phyloP scores from a whole-genome alignment of 2,329 filamentous ascomycete species.

The Tolypocladium cylindrosporum region DNA sequence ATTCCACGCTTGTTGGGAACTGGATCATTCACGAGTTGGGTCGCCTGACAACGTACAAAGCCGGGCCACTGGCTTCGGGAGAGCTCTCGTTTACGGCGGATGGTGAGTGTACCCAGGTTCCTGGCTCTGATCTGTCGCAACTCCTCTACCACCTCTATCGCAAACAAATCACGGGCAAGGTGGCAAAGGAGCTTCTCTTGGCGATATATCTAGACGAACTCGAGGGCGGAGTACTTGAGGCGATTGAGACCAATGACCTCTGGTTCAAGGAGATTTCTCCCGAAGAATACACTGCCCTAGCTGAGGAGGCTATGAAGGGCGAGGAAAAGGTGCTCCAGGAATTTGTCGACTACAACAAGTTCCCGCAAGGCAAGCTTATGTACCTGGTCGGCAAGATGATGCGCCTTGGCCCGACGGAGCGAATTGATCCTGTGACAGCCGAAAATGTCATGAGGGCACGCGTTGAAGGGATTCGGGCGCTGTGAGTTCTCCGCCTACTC shows the following conservation, averaged over 20 bases:
- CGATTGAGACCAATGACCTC: constrained; percentile 35
- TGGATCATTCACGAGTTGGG: constrained; percentile 71
- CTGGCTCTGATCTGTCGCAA: constrained; percentile 36
- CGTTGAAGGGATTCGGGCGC: constrained; percentile 11
- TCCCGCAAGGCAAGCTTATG: constrained; percentile 50
- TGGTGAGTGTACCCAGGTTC: constrained; percentile 37
- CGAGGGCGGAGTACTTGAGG: constrained; percentile 28
- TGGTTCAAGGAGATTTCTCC: constrained; percentile 44
- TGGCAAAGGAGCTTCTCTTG: constrained; percentile 49
- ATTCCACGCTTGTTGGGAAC: constrained; percentile 43
- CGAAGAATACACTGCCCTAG: constrained; percentile 38
- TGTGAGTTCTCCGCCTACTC: neutral
- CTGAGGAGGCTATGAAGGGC: constrained; percentile 29
- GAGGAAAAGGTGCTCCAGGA: constrained; percentile 36
- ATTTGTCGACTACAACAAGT: constrained; percentile 33
- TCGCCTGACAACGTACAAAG: constrained; percentile 56
- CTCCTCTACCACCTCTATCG: constrained; percentile 38
- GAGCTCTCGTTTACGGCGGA: constrained; percentile 27
- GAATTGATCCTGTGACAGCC: constrained; percentile 42
- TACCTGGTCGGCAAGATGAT: constrained; percentile 52
- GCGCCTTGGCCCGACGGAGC: constrained; percentile 39
- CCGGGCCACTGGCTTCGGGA: constrained; percentile 54
- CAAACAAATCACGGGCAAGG: constrained; percentile 42
- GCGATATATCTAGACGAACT: constrained; percentile 39
- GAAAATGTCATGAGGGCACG: constrained; percentile 33